phyloP scores from a whole-genome alignment of 2,329 filamentous ascomycete species.

The Mariannaea sp. region DNA sequence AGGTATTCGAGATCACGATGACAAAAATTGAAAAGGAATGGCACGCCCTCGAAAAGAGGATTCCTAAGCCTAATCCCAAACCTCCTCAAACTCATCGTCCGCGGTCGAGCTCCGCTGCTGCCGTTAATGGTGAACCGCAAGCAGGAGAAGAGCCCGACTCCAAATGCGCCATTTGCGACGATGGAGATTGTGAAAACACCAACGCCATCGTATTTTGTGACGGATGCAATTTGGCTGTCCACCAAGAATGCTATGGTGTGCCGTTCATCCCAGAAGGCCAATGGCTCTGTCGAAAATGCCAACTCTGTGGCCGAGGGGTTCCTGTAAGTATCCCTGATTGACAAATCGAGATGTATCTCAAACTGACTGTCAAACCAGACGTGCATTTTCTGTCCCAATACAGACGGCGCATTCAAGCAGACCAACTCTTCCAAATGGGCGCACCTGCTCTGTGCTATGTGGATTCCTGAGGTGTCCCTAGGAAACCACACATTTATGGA shows the following conservation, averaged over 20 bases:
- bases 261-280: conserved; percentile 98
- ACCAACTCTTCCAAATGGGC: conserved; percentile 97
- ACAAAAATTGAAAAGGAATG: conserved; percentile 99
- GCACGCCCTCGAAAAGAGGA: conserved; percentile 93
- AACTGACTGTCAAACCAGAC: conserved; percentile 56
- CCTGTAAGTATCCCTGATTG: conserved; percentile 60
- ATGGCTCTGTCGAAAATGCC: conserved; percentile 97
- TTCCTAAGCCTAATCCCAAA: conserved; percentile 96
- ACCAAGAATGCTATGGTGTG: conserved; percentile 98
- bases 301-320: conserved; percentile 88
- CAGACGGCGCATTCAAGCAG: conserved; percentile 97
- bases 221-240: conserved; percentile 94
- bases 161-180: conserved; percentile 96
- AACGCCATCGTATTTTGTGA: conserved; percentile 99
- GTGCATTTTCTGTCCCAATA: conserved; percentile 98
- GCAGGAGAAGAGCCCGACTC: conserved; percentile 90
- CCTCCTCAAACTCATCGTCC: conserved; percentile 93
- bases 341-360: not conserved
- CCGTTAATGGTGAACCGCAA: conserved; percentile 90
- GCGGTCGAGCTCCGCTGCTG: conserved; percentile 89
- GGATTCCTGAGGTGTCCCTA: conserved; percentile 96
- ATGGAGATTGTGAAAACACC: conserved; percentile 99
- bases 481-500: conserved; percentile 98
- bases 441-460: conserved; percentile 94
- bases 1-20: conserved; percentile 96